These are phyloP conservation scores for Panicum virgatum DNA, from an alignment of 202 grass and related monocot species.

Conservation along the genomic window DNA sequence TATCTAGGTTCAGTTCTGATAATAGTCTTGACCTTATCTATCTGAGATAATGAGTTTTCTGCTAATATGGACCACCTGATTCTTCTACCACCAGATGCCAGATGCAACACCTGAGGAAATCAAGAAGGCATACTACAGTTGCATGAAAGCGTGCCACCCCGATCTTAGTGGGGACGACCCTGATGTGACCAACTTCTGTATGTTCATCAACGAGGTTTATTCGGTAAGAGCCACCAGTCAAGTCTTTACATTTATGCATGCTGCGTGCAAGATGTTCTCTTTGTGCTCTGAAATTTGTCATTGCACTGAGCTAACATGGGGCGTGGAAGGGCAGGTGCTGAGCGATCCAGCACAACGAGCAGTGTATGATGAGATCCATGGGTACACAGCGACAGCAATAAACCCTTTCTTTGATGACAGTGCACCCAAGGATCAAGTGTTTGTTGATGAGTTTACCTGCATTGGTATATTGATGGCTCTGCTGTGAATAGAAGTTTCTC, in stretches of 20 bases:
- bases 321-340: constrained; percentile 56
- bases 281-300: background rate
- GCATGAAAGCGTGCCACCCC: constrained; percentile 92
- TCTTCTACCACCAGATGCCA: constrained; percentile 57
- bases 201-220: constrained; percentile 96
- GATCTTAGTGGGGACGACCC: constrained; percentile 80
- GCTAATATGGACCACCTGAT: constrained; percentile 3
- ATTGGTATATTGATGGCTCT: constrained; percentile 61
- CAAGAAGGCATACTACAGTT: constrained; percentile 88
- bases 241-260: background rate
- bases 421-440: constrained; percentile 72
- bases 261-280: background rate
- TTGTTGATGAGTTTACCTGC: constrained; percentile 93
- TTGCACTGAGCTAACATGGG: constrained; percentile 41
- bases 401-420: constrained; percentile 81
- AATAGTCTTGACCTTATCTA: background rate
- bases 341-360: constrained; percentile 72
- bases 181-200: constrained; percentile 78
- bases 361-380: constrained; percentile 77
- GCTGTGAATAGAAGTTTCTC: background rate
- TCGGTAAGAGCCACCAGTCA: constrained; percentile 43
- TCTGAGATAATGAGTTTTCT: background rate
- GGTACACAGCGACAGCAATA: constrained; percentile 58
- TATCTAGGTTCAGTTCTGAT: background rate
- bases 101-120: constrained; percentile 90